phyloP scores from a whole-genome alignment of 2,329 filamentous ascomycete species.

The Aureobasidium musti region DNA sequence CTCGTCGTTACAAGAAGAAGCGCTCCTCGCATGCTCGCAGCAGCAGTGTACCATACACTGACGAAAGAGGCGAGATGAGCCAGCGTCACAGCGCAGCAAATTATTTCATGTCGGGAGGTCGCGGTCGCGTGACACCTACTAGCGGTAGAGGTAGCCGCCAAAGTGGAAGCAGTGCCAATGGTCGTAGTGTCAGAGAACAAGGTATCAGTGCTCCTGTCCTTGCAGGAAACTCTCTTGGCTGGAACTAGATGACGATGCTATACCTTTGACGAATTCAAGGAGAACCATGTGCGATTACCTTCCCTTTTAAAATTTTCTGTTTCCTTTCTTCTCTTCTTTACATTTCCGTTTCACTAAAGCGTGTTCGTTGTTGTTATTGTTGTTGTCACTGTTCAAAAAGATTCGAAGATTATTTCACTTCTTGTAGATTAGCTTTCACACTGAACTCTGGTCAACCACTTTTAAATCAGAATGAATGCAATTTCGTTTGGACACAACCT shows the following conservation, averaged over 20 bases:
- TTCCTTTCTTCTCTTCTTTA: not conserved
- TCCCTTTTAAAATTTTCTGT: not conserved
- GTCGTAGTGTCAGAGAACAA: conserved; percentile 63
- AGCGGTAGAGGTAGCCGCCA: conserved; percentile 48
- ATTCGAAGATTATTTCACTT: conserved; percentile 19
- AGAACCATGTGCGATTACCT: not conserved
- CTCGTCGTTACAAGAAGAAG: conserved; percentile 81
- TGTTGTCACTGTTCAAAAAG: conserved; percentile 17
- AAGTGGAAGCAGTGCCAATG: conserved; percentile 44
- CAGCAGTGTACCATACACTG: conserved; percentile 72
- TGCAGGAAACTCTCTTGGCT: conserved; percentile 91
- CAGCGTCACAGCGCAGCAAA: conserved; percentile 43
- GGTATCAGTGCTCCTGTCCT: conserved; percentile 88
- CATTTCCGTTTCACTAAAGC: not conserved
- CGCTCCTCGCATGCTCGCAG: conserved; percentile 66
- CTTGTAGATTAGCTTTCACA: conserved; percentile 24
- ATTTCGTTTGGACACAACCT: not conserved
- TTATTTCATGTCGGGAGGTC: conserved; percentile 68
- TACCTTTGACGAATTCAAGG: conserved; percentile 24
- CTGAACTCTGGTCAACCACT: conserved; percentile 11
- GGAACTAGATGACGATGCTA: conserved; percentile 66
- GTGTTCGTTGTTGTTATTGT: conserved; percentile 15
- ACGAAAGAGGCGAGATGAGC: conserved; percentile 54
- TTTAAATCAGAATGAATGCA: conserved; percentile 12
- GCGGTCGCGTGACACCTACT: conserved; percentile 45